Evolutionary conservation across 2,329 filamentous ascomycete species (phyloP), one percentile per base, ranked within the genome.

Genomic region (Talaromyces sp.): DNA sequence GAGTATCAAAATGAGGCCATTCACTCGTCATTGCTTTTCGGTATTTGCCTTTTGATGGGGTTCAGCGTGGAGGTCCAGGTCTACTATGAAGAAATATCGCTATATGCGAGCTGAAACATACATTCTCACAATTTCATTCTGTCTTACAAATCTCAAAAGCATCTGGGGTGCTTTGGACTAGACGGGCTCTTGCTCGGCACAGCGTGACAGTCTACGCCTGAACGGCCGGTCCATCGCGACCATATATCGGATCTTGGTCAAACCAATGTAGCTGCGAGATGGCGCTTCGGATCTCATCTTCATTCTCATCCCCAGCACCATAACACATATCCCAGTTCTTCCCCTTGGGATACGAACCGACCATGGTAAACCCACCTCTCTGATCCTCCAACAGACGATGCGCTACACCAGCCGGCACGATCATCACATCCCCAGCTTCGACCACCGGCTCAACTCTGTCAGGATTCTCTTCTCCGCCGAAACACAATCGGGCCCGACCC

Each of bases 251-350:
- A 77, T 89, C 86, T 64, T 70, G 80, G 50, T 78, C 71, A 66
- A 89, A 85, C 86, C 86, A 89, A 5, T 66, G 68, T 68, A 88
- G 67, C 3, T 68, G 66, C 59, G 66, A 70, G 54, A 88, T 87
- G 6, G 67, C 71, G 63, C 80, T 73, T 6, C 82, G 72, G 68
- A 83, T 83, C 6, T 73, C 71, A 69, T 84, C 82, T 69, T 88
- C 87, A 0, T 79, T 82, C 69, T 89, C 87, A 0, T 79, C 83
- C 40, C 77, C 68, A 58, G 78, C 78, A 1, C 87, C 88, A 76
- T 90, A 89, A 68, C 87, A 90, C 88, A 91, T 90, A 72, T 90
- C 87, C 86, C 86, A 91, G 18, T 72, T 66, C 62, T 78, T 80
- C 16, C 76, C 82, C 25, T 67, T 75, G 0, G 86, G 87, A 78